phyloP scores from a whole-genome alignment of 371 early-diverging fungal genomes.

The Rhizopus delemar region DNA sequence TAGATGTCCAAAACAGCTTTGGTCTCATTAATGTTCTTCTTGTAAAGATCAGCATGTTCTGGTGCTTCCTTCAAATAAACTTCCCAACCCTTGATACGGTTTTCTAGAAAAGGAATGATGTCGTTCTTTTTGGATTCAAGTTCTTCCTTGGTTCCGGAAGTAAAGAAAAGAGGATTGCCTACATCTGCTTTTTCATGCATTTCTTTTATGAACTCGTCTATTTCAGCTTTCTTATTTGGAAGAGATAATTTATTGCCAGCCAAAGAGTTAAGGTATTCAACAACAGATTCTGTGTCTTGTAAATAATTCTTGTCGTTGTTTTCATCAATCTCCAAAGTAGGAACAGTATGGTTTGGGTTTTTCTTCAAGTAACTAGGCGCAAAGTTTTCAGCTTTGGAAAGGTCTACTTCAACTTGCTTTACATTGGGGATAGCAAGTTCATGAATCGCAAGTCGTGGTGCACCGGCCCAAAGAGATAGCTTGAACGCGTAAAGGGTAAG shows the following conservation, averaged over 20 bases:
- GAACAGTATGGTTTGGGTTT: slow-evolving; percentile 40
- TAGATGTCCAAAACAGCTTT: slow-evolving; percentile 23
- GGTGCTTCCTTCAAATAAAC: slow-evolving; percentile 25
- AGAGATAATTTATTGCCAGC: slow-evolving; percentile 15
- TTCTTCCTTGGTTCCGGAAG: slow-evolving; percentile 29
- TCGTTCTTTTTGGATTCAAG: slow-evolving; percentile 24
- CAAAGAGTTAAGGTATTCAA: slow-evolving; percentile 26
- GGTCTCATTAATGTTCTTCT: slow-evolving; percentile 20
- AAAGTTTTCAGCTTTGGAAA: slow-evolving; percentile 42
- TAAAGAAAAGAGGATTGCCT: slow-evolving; percentile 39
- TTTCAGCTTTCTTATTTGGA: slow-evolving; percentile 19
- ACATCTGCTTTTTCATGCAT: slow-evolving; percentile 37
- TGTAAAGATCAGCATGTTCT: slow-evolving; percentile 27
- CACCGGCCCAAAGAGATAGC: slow-evolving; percentile 38
- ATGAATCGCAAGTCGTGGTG: slow-evolving; percentile 33
- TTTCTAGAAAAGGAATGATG: slow-evolving; percentile 29
- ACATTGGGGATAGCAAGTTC: slow-evolving; percentile 28
- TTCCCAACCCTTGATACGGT: slow-evolving; percentile 35
- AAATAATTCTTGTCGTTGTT: slow-evolving; percentile 12
- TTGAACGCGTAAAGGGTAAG: slow-evolving; percentile 36
- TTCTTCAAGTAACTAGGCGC: slow-evolving; percentile 33
- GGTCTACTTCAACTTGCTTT: slow-evolving; percentile 31
- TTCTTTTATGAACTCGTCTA: slow-evolving; percentile 25
- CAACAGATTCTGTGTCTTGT: slow-evolving; percentile 26
- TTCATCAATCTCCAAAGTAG: slow-evolving; percentile 30